Base-by-base conservation (phyloP, 2,329 filamentous ascomycete species). In the Exophiala dermatitidis region DNA sequence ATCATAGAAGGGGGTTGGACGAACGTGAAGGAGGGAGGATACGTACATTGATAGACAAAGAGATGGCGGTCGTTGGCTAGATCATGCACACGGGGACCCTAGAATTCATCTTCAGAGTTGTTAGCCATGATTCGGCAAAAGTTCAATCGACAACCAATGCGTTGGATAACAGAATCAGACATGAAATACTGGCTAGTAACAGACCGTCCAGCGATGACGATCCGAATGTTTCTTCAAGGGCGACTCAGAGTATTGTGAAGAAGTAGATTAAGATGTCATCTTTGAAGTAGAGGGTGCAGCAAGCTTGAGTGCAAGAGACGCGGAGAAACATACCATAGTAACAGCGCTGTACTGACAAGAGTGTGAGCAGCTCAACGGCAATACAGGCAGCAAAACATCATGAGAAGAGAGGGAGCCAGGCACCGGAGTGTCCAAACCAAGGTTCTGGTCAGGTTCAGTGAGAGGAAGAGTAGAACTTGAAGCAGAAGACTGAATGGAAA, bases 151-250 rank as follows among this genome's bases (percentile, higher is more conserved):
- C 31, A 36, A 7, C 9, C 8, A 29, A 5, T 12, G 2, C 31
- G 7, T 7, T 30, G 56, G 53, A 59, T 62, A 56, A 62, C 40
- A 48, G 33, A 53, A 73, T 84, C 81, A 84, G 81, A 82, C 80
- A 79, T 78, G 72, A 72, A 72, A 75, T 83, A 84, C 81, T 84
- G 81, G 81, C 81, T 81, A 84, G 81, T 84, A 83, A 78, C 81
- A 82, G 80, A 77, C 75, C 72, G 71, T 77, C 78, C 75, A 76
- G 78, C 76, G 78, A 81, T 70, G 76, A 75, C 73, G 71, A 73
- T 74, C 80, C 79, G 77, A 69, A 74, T 71, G 74, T 66, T 77
- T 77, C 82, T 77, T 83, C 81, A 84, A 74, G 80, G 80, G 75
- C 81, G 81, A 83, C 68, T 84, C 80, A 73, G 80, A 74, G 72